These are phyloP conservation scores for Ambrosia hybrid DNA, from an alignment of 140 eudicot species.

Conservation along the genomic window DNA sequence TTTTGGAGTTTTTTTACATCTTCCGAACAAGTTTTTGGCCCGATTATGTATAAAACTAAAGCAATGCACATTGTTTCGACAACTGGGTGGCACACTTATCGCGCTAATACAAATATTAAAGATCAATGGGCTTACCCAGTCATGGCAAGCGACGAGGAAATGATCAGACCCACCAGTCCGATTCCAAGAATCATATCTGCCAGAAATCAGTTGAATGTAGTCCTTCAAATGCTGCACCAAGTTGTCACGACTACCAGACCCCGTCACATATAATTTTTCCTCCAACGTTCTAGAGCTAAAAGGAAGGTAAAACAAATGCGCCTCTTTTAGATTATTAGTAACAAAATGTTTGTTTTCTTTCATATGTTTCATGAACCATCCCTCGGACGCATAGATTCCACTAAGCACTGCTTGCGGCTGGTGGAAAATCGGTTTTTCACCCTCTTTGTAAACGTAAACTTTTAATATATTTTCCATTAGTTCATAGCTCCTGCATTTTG, in stretches of 20 bases:
- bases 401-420: conserved; percentile 50
- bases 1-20: neutral
- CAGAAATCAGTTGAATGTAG: conserved; percentile 49
- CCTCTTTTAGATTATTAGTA: conserved; percentile 48
- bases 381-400: conserved; percentile 95
- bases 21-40: conserved; percentile 2
- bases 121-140: conserved; percentile 57
- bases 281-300: conserved; percentile 63
- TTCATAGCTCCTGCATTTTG: conserved; percentile 66
- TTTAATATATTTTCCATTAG: conserved; percentile 77
- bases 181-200: conserved; percentile 63
- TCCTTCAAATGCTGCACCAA: conserved; percentile 53
- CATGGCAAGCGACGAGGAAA: conserved; percentile 91
- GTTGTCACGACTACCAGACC: conserved; percentile 66
- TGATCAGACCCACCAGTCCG: conserved; percentile 84
- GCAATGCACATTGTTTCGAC: neutral
- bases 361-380: conserved; percentile 90
- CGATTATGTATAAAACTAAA: neutral
- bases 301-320: conserved; percentile 77
- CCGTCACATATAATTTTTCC: conserved; percentile 54
- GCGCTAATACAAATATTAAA: neutral
- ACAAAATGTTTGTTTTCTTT: conserved; percentile 60
- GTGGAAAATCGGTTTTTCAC: conserved; percentile 75
- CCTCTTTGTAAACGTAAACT: conserved; percentile 78
- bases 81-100: neutral